phyloP scores from a whole-genome alignment of 495 filamentous ascomycete genomes.

The Cetradonia linearis region DNA sequence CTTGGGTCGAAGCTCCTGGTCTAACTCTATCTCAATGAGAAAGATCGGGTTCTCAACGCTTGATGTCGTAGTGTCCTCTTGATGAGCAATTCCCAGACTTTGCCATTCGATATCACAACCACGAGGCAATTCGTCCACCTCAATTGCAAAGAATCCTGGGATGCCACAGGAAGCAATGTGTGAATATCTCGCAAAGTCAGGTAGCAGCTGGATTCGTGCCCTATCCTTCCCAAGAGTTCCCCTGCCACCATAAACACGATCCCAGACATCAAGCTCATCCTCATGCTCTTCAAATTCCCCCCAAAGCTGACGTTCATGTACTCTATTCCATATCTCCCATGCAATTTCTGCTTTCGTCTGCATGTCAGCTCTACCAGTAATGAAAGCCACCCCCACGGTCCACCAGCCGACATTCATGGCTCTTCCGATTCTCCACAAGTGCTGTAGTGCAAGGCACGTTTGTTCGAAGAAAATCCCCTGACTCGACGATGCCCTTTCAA shows the following conservation, averaged over 20 bases:
- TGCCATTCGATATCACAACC: slow-evolving; percentile 67
- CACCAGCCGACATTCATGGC: slow-evolving; percentile 65
- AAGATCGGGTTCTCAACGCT: not conserved
- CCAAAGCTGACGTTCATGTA: slow-evolving; percentile 31
- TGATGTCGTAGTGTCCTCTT: slow-evolving; percentile 21
- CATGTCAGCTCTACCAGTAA: slow-evolving; percentile 31
- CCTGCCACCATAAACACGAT: slow-evolving; percentile 46
- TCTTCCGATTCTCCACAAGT: slow-evolving; percentile 74
- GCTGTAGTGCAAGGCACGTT: slow-evolving; percentile 65
- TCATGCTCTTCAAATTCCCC: slow-evolving; percentile 31
- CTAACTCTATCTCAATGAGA: not conserved
- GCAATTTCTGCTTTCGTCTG: slow-evolving; percentile 35
- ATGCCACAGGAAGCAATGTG: slow-evolving; percentile 13
- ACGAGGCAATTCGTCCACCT: slow-evolving; percentile 63
- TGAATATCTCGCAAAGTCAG: slow-evolving; percentile 24
- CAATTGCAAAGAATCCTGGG: slow-evolving; percentile 60
- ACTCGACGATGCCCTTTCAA: slow-evolving; percentile 9
- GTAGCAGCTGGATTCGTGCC: slow-evolving; percentile 6
- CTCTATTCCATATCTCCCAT: slow-evolving; percentile 42
- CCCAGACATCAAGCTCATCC: slow-evolving; percentile 60
- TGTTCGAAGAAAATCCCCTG: slow-evolving; percentile 36
- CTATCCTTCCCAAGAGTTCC: slow-evolving; percentile 5
- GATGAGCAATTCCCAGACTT: slow-evolving; percentile 35
- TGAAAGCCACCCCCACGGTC: slow-evolving; percentile 61
- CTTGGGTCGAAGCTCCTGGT: slow-evolving; percentile 8